Evolutionary conservation across 805 yeast species (phyloP).

Genomic region (Monosporozyma unispora): DNA sequence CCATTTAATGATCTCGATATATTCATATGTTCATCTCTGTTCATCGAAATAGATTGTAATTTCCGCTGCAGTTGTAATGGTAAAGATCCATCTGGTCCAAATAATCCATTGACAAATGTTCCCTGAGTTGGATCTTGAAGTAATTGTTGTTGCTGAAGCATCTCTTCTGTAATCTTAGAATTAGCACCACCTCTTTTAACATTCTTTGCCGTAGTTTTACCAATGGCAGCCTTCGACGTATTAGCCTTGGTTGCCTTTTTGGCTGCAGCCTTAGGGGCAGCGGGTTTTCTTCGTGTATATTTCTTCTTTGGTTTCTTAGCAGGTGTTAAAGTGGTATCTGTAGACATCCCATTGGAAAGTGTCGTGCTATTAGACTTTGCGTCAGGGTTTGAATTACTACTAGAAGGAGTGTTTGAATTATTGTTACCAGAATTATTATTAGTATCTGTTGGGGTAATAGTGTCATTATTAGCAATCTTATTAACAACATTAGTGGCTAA

Average conservation of each 20-base stretch:
- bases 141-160: neutral
- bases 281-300: constrained; percentile 6
- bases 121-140: neutral
- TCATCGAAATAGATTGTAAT: constrained; percentile 22
- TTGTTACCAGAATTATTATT: constrained; percentile 1
- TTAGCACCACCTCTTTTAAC: constrained; percentile 2
- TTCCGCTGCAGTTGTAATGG: constrained; percentile 25
- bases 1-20: constrained; percentile 21
- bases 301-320: constrained; percentile 10
- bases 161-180: constrained; percentile 1
- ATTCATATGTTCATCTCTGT: constrained; percentile 8
- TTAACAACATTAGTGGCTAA: neutral
- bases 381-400: neutral
- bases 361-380: constrained; percentile 1
- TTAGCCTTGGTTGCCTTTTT: constrained; percentile 1
- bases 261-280: neutral
- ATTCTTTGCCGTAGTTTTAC: neutral
- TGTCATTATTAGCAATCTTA: constrained; percentile 1
- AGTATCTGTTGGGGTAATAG: neutral
- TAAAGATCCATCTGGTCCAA: constrained; percentile 4
- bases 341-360: constrained; percentile 2
- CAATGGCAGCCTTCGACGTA: neutral
- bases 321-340: constrained; percentile 2
- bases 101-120: neutral
- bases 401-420: constrained; percentile 1